phyloP scores from a whole-genome alignment of 345 rosid genomes.

The Stellera chamaejasme region DNA sequence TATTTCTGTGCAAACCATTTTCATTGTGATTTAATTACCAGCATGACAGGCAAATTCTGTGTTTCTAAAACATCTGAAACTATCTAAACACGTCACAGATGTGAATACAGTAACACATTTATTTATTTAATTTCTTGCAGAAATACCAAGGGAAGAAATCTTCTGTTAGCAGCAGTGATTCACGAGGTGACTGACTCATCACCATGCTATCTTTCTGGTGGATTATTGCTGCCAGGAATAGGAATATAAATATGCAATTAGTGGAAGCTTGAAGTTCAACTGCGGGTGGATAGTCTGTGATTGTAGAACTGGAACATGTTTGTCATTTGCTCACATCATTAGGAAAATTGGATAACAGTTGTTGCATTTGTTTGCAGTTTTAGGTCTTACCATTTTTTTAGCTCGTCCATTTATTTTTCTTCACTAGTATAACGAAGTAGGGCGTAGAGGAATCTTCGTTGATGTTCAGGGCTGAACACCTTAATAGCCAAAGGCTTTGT shows the following conservation, averaged over 20 bases:
- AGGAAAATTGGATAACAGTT: constrained; percentile 12
- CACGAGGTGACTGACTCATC: constrained; percentile 41
- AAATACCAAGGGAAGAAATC: constrained; percentile 42
- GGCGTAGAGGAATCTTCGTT: too few relatives aligned
- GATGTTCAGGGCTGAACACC: too few relatives aligned
- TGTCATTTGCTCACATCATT: constrained; percentile 12
- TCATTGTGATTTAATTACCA: constrained; percentile 23
- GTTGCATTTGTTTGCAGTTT: constrained; percentile 13
- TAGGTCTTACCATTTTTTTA: background rate
- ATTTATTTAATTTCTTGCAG: constrained; percentile 10
- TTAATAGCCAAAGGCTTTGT: too few relatives aligned
- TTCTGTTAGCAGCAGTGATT: constrained; percentile 38
- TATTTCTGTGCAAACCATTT: constrained; percentile 24
- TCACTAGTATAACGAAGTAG: background rate
- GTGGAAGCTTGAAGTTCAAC: too few relatives aligned
- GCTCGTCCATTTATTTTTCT: background rate
- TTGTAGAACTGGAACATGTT: constrained; percentile 13
- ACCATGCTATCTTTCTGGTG: constrained; percentile 12
- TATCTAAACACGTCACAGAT: too few relatives aligned
- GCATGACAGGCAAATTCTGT: constrained; percentile 9
- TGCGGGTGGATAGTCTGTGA: background rate
- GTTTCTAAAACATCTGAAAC: too few relatives aligned
- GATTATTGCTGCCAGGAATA: too few relatives aligned
- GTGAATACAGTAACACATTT: too few relatives aligned
- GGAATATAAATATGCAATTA: constrained; percentile 18